Evolutionary conservation across 2,329 filamentous ascomycete genomes (phyloP).

Genomic region (Lachnellula subtilissima): DNA sequence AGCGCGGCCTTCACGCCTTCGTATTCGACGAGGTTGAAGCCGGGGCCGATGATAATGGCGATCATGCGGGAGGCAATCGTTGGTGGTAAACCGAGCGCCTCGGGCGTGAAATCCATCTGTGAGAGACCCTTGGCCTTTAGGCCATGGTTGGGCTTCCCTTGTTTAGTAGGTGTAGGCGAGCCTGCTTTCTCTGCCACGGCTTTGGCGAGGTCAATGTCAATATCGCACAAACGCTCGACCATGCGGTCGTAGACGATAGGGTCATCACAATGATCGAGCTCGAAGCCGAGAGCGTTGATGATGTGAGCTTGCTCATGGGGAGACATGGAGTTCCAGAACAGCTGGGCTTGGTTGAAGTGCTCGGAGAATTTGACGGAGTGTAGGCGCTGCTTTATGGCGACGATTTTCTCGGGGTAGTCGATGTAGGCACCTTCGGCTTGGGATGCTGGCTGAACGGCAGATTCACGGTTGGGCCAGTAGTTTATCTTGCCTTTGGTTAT

Average conservation of each 20-base stretch:
- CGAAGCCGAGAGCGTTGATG: constrained; percentile 57
- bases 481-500: constrained; percentile 71
- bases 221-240: constrained; percentile 63
- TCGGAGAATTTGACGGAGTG: constrained; percentile 72
- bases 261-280: constrained; percentile 79
- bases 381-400: constrained; percentile 65
- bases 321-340: constrained; percentile 77
- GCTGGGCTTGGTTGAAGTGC: constrained; percentile 71
- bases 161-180: constrained; percentile 51
- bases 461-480: constrained; percentile 74
- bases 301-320: constrained; percentile 62
- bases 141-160: constrained; percentile 56
- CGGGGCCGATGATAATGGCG: constrained; percentile 72
- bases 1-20: constrained; percentile 60
- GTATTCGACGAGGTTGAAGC: constrained; percentile 65
- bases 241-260: constrained; percentile 69
- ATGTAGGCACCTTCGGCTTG: constrained; percentile 61
- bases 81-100: constrained; percentile 40
- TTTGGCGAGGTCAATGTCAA: constrained; percentile 66
- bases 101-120: constrained; percentile 62
- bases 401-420: constrained; percentile 61
- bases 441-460: constrained; percentile 57
- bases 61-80: constrained; percentile 68
- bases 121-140: constrained; percentile 63
- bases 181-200: constrained; percentile 67